These are phyloP conservation scores for Petunia axillaris DNA, from an alignment of 257 asterid genomes.

Conservation along the genomic window DNA sequence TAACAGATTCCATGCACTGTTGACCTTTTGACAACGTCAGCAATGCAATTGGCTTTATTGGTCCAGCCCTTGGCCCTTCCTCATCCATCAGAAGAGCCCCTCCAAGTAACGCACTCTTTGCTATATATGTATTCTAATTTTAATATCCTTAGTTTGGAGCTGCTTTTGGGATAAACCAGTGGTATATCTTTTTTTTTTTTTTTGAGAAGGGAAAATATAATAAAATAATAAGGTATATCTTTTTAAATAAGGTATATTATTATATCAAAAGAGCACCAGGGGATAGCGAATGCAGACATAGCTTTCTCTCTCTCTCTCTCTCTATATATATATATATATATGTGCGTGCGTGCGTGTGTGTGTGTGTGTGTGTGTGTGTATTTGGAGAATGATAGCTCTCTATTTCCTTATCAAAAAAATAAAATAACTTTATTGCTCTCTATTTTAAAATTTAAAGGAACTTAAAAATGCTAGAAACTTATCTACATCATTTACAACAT, in stretches of 20 bases:
- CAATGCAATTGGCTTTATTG: conserved; percentile 91
- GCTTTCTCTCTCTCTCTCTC: too few relatives aligned
- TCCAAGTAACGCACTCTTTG: conserved; percentile 64
- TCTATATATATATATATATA: too few relatives aligned
- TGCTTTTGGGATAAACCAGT: too few relatives aligned
- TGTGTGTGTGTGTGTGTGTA: too few relatives aligned
- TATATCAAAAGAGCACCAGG: conserved; percentile 3
- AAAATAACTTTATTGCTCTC: too few relatives aligned
- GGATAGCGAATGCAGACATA: background rate
- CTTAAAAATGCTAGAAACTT: background rate
- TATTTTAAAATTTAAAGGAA: background rate
- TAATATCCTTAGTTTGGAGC: background rate
- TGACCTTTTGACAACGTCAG: conserved; percentile 93
- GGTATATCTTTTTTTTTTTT: too few relatives aligned
- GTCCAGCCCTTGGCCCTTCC: conserved; percentile 99
- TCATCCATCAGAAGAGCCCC: conserved; percentile 96
- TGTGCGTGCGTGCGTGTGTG: too few relatives aligned
- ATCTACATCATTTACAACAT: background rate
- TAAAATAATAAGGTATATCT: too few relatives aligned
- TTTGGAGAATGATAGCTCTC: too few relatives aligned
- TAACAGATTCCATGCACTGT: conserved; percentile 89
- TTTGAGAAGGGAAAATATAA: too few relatives aligned
- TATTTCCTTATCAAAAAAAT: too few relatives aligned
- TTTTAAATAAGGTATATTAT: background rate
- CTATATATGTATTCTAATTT: background rate